phyloP scores from a whole-genome alignment of 192 early-diverging fungal genomes.

The Dissophora globulifera region DNA sequence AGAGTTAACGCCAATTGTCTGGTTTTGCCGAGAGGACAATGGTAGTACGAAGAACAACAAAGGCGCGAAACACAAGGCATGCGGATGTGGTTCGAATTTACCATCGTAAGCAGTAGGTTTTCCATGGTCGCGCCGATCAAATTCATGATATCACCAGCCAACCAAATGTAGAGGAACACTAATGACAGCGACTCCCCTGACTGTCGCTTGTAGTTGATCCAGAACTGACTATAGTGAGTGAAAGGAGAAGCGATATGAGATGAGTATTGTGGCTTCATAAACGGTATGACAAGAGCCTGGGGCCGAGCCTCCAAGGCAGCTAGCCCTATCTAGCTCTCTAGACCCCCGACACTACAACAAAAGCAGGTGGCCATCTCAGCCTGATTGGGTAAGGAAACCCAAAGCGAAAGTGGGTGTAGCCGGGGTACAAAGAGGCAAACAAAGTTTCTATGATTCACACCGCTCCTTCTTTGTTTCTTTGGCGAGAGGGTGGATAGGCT shows the following conservation, averaged over 20 bases:
- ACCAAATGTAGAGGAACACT: constrained; percentile 79
- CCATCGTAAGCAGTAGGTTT: constrained; percentile 74
- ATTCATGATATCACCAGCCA: constrained; percentile 81
- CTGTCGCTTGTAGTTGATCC: constrained; percentile 79
- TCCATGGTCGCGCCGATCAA: constrained; percentile 78
- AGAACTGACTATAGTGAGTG: constrained; percentile 68
- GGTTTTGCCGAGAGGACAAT: too few species aligned
- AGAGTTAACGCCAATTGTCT: background rate
- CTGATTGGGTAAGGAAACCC: constrained; percentile 1
- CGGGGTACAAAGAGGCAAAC: too few species aligned
- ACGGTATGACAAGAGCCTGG: too few species aligned
- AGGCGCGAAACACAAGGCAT: background rate
- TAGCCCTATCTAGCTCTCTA: too few species aligned
- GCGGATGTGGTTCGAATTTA: constrained; percentile 42
- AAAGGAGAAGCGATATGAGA: background rate
- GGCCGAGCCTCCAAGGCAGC: background rate
- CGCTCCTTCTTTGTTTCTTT: too few species aligned
- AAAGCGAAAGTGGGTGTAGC: background rate
- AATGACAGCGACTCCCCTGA: constrained; percentile 81
- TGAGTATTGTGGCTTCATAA: background rate
- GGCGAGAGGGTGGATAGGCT: too few species aligned
- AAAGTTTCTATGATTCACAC: too few species aligned
- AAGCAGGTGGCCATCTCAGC: too few species aligned
- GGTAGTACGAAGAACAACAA: background rate
- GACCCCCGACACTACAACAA: too few species aligned